Evolutionary conservation across 257 asterid genomes (phyloP), one percentile per base, ranked within the genome.

Genomic region (Przewalskia tangutica): DNA sequence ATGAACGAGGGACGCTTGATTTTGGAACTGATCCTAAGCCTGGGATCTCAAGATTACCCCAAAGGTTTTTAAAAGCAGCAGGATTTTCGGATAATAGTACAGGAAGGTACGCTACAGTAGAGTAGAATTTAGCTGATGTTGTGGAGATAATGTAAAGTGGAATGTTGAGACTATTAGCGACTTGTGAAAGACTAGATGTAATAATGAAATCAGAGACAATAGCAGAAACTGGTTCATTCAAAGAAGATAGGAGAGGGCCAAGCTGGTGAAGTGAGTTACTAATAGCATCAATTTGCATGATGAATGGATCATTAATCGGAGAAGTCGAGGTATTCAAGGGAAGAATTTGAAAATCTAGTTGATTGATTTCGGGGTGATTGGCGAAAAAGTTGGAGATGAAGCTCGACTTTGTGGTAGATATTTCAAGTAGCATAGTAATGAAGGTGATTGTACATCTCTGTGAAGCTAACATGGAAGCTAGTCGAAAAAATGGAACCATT

Each of bases 91-190:
- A 51, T 63, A 79, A 18, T 53, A 88, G 85, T 53, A 55, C 13
- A 0, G 90, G 90, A 23, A 83, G 81, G 70, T 83, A 79, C 2
- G 83, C 79, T n/a, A 86, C 82, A 5, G 54, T 27, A 1, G 87
- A 67, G 55, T 85, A 82, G 79, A 89, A 84, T n/a, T 32, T 67
- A 11, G 88, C 90, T 71, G 91, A 89, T 46, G 90, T 85, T 32
- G 90, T 87, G 63, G 89, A 86, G 38, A 84, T 73, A 4, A 77
- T 38, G 71, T 82, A 85, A 55, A 81, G 59, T 68, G 87, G 86
- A 51, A 86, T 78, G 54, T 51, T 50, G 76, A 82, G 82, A 77
- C 82, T 81, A 56, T 20, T 76, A 2, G 84, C 20, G 48, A 89
- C 65, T 80, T 68, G 83, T 67, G 84, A 54, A 18, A 89, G 82